phyloP scores from a whole-genome alignment of 495 filamentous ascomycete species.

The Sabuloglossum arenarium region DNA sequence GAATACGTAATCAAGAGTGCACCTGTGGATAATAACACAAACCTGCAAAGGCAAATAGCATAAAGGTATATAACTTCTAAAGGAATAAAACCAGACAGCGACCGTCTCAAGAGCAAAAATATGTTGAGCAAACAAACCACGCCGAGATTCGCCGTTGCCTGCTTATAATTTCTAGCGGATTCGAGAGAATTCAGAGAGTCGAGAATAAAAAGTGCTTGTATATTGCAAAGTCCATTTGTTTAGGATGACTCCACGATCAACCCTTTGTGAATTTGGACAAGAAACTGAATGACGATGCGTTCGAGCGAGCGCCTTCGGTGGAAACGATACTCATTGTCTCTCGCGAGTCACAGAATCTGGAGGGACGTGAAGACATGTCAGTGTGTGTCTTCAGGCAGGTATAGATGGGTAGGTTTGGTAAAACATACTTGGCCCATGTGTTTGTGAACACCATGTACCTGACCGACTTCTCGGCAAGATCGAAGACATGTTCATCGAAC shows the following conservation, averaged over 20 bases:
- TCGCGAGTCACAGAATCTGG: background rate
- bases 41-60: no score
- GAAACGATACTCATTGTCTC: background rate
- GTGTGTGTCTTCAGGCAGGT: background rate
- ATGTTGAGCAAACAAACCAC: no score
- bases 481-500: slow-evolving; percentile 34
- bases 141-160: no score
- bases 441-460: slow-evolving; percentile 50
- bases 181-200: no score
- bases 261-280: background rate
- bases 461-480: slow-evolving; percentile 35
- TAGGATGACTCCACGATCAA: background rate
- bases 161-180: no score
- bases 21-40: no score
- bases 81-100: no score
- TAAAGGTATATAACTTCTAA: no score
- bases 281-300: background rate
- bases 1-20: no score
- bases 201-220: no score
- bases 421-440: slow-evolving; percentile 39
- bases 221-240: no score
- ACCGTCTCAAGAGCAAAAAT: no score
- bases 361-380: background rate
- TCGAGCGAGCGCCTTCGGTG: background rate
- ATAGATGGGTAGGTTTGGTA: background rate